phyloP scores from a whole-genome alignment of 495 filamentous ascomycete genomes.

The Chaetomidium leptoderma region DNA sequence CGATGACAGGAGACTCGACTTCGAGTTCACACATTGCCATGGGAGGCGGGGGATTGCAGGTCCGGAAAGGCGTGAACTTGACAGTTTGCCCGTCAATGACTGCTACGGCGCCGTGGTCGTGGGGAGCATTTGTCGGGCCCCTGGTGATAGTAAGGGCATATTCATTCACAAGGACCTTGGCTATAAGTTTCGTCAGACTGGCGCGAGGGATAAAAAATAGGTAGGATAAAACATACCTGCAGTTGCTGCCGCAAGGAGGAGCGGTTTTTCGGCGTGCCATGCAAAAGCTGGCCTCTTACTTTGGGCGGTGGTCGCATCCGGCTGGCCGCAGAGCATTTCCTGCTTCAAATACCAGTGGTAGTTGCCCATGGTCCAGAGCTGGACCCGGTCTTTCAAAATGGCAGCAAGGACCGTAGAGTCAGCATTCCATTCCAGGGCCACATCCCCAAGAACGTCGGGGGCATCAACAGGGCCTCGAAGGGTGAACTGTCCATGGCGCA shows the following conservation, averaged over 20 bases:
- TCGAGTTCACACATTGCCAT: conserved; percentile 78
- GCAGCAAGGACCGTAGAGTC: conserved; percentile 91
- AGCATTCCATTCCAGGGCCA: conserved; percentile 76
- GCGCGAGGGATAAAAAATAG: conserved; percentile 5
- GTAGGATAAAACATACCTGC: conserved; percentile 32
- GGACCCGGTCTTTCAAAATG: conserved; percentile 65
- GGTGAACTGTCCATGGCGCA: conserved; percentile 87
- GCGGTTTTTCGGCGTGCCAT: conserved; percentile 84
- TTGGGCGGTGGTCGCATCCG: not conserved
- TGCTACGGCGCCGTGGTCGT: conserved; percentile 75
- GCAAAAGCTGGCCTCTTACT: conserved; percentile 26
- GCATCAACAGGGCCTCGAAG: conserved; percentile 59
- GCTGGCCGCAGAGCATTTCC: conserved; percentile 55
- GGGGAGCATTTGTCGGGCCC: conserved; percentile 63
- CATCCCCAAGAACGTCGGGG: conserved; percentile 50
- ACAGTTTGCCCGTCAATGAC: conserved; percentile 82
- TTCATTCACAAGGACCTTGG: conserved; percentile 57
- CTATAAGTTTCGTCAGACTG: conserved; percentile 33
- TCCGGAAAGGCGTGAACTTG: conserved; percentile 79
- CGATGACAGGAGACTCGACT: conserved; percentile 59
- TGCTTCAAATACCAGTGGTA: conserved; percentile 99
- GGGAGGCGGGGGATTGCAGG: conserved; percentile 84
- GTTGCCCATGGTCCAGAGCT: conserved; percentile 96
- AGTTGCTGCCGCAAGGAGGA: conserved; percentile 55
- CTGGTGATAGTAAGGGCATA: conserved; percentile 63